These are phyloP conservation scores for Suillus paluster DNA, from an alignment of 768 basidiomycete genomes.

Conservation along the genomic window DNA sequence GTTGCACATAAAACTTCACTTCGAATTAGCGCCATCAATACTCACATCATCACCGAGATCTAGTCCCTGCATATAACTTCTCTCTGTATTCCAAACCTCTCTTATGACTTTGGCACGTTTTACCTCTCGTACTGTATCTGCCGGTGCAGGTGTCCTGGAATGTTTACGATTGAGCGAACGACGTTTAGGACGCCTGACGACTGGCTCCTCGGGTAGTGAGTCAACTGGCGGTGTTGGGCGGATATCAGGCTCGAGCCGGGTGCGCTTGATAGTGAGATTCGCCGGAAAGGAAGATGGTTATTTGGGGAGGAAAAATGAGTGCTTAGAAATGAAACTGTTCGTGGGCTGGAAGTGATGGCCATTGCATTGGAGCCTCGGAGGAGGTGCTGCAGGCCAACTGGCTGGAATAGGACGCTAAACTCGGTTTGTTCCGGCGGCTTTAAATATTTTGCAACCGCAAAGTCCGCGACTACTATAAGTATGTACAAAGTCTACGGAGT, in stretches of 20 bases:
- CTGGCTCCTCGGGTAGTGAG: constrained; percentile 60
- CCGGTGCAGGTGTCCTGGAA: constrained; percentile 28
- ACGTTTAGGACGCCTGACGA: constrained; percentile 36
- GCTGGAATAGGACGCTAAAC: not conserved
- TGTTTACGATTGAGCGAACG: constrained; percentile 34
- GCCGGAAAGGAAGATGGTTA: constrained; percentile 62
- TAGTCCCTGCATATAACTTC: constrained; percentile 78
- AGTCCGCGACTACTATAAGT: no score
- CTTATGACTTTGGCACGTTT: constrained; percentile 74
- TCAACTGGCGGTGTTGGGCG: constrained; percentile 59
- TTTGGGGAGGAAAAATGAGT: constrained; percentile 39
- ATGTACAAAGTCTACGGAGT: no score
- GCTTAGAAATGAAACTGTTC: constrained; percentile 37
- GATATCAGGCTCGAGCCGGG: constrained; percentile 52
- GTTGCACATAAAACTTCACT: constrained; percentile 47
- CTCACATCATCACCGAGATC: constrained; percentile 80
- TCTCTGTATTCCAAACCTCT: constrained; percentile 84
- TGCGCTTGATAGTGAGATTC: constrained; percentile 62
- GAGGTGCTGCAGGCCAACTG: not conserved
- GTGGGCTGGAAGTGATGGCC: constrained; percentile 17
- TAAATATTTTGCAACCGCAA: not conserved
- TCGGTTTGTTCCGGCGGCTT: constrained; percentile 1
- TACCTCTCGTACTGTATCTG: constrained; percentile 51
- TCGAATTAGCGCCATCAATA: constrained; percentile 16
- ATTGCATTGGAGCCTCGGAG: constrained; percentile 27